phyloP scores from a whole-genome alignment of 139 green algal genomes.

The Chlamydomonas sp. region DNA sequence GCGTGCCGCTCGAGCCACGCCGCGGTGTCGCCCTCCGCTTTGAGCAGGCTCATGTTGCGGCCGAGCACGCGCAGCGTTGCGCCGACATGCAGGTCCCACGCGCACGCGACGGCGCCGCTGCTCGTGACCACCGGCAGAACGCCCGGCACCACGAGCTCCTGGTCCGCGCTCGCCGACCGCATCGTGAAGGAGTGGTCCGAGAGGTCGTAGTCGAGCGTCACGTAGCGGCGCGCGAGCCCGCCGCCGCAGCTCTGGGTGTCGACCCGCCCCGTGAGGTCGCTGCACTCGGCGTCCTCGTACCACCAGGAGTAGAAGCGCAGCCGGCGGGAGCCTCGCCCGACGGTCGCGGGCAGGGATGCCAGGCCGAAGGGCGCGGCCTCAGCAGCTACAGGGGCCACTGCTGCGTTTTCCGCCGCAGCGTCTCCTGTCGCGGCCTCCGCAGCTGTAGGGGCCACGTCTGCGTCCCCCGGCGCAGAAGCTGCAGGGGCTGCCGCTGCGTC shows the following conservation, averaged over 20 bases:
- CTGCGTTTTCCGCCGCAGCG: neutral
- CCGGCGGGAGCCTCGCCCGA: neutral
- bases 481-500: no score
- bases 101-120: neutral
- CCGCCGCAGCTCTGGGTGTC: conserved; percentile 5
- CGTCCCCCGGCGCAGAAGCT: no score
- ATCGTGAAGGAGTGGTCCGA: conserved; percentile 3
- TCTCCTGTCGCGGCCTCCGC: neutral
- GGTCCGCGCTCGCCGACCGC: conserved; percentile 1
- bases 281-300: conserved; percentile 19
- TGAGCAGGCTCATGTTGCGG: conserved; percentile 10
- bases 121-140: conserved; percentile 5
- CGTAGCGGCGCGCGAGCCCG: conserved; percentile 11
- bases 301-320: conserved; percentile 29
- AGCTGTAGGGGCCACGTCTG: neutral
- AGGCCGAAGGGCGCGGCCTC: neutral
- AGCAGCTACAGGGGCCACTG: neutral
- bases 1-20: conserved; percentile 10
- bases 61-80: conserved; percentile 14
- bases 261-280: conserved; percentile 12
- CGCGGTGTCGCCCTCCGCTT: conserved; percentile 11
- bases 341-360: no score
- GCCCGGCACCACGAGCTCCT: conserved; percentile 13
- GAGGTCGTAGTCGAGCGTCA: conserved; percentile 16
- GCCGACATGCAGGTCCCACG: conserved; percentile 25